Evolutionary conservation across 2,329 filamentous ascomycete genomes (phyloP).

Genomic region (Nemania sp.): DNA sequence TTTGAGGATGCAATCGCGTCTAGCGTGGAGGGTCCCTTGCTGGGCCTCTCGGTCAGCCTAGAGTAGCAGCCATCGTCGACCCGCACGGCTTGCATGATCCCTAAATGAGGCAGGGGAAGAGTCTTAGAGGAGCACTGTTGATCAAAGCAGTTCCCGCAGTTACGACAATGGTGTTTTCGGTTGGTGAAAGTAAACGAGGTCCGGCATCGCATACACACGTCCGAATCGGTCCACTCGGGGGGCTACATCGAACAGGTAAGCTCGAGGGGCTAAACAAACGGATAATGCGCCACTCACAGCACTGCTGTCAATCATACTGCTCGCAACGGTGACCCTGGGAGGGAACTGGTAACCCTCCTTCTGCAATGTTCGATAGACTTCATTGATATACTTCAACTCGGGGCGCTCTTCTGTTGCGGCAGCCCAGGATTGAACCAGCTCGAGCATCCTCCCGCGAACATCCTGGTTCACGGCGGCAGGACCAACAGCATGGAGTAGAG

Average conservation of each 20-base stretch:
- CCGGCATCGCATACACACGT: conserved; percentile 97
- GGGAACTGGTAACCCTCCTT: conserved; percentile 88
- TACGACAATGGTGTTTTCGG: conserved; percentile 96
- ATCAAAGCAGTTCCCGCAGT: conserved; percentile 97
- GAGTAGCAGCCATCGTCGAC: conserved; percentile 96
- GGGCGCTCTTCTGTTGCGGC: conserved; percentile 83
- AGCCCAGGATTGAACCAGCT: conserved; percentile 93
- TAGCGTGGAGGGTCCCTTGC: conserved; percentile 43
- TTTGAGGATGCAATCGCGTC: conserved; percentile 53
- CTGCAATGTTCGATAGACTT: conserved; percentile 83
- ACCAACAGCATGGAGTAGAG: conserved; percentile 81
- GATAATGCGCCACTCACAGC: conserved; percentile 64
- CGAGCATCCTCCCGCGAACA: conserved; percentile 87
- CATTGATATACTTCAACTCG: conserved; percentile 83
- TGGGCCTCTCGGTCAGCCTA: conserved; percentile 80
- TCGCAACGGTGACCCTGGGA: conserved; percentile 82
- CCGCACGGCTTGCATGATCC: conserved; percentile 86
- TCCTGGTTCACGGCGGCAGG: conserved; percentile 77
- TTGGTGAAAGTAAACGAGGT: conserved; percentile 97
- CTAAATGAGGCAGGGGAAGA: conserved; percentile 86
- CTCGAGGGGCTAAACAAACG: neutral
- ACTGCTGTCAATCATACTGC: conserved; percentile 96
- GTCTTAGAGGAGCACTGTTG: conserved; percentile 91
- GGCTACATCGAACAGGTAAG: conserved; percentile 60
- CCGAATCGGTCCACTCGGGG: conserved; percentile 96